phyloP scores from a whole-genome alignment of 495 filamentous ascomycete genomes.

The Halenospora varia region DNA sequence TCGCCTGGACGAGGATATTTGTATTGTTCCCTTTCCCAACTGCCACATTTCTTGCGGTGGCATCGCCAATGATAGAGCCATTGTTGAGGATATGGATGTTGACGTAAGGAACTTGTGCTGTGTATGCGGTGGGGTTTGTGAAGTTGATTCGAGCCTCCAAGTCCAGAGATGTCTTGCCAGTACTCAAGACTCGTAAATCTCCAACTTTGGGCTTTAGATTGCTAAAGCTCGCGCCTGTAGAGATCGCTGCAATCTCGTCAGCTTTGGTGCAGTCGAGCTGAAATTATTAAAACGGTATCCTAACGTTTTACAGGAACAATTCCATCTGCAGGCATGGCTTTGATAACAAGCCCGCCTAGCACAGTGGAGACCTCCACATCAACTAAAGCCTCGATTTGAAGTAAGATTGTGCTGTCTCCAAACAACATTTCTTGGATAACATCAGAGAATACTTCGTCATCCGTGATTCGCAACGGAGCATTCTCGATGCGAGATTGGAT shows the following conservation, averaged over 20 bases:
- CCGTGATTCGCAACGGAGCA: slow-evolving; percentile 75
- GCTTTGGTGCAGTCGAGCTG: slow-evolving; percentile 20
- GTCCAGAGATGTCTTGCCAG: slow-evolving; percentile 61
- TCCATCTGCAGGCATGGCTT: slow-evolving; percentile 79
- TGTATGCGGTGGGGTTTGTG: slow-evolving; percentile 86
- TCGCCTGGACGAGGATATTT: slow-evolving; percentile 60
- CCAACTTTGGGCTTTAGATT: slow-evolving; percentile 56
- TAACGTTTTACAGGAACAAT: slow-evolving; percentile 83
- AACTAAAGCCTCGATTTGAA: slow-evolving; percentile 75
- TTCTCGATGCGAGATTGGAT: slow-evolving; percentile 72
- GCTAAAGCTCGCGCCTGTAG: slow-evolving; percentile 31
- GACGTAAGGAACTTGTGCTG: slow-evolving; percentile 71
- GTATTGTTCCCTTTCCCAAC: slow-evolving; percentile 68
- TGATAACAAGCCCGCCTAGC: slow-evolving; percentile 73
- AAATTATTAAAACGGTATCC: slow-evolving; percentile 26
- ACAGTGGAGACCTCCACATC: slow-evolving; percentile 77
- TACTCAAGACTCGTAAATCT: slow-evolving; percentile 61
- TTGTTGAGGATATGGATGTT: slow-evolving; percentile 74
- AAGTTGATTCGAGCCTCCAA: slow-evolving; percentile 69
- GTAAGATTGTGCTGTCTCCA: slow-evolving; percentile 54
- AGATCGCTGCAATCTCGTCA: slow-evolving; percentile 29
- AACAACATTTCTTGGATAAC: slow-evolving; percentile 75
- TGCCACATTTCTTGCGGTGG: slow-evolving; percentile 54
- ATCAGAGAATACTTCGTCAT: slow-evolving; percentile 68
- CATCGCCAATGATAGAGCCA: slow-evolving; percentile 68